A percentile compares a stretch with the other conserved stretches of the same genome.
Conservation (phyloP, 306 rosid species). For the Gastrolobium villosum region DNA sequence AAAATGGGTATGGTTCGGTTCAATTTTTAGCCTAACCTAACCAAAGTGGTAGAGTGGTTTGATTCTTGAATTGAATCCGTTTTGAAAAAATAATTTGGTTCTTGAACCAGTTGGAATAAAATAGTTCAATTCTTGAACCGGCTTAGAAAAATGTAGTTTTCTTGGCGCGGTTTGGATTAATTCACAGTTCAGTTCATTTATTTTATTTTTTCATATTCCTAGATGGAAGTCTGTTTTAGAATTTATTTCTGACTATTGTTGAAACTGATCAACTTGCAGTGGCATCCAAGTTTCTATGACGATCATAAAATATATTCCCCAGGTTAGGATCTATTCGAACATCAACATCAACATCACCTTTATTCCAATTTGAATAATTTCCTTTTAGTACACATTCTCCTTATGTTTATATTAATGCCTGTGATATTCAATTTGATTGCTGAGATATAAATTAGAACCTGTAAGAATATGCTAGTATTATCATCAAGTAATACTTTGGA, state of each 20-base stretch:
- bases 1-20: too few species aligned
- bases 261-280: conserved; percentile 64
- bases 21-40: too few species aligned
- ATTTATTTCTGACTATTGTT: conserved; percentile 42
- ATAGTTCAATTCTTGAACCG: too few species aligned
- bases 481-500: conserved; percentile 21
- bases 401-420: background rate
- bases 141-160: too few species aligned
- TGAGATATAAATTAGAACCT: background rate
- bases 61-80: too few species aligned
- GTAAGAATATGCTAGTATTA: conserved; percentile 21
- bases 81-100: too few species aligned
- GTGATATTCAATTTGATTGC: background rate
- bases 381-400: background rate
- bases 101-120: too few species aligned
- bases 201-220: too few species aligned
- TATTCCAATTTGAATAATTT: background rate
- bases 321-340: conserved; percentile 71
- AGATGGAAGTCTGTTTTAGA: background rate
- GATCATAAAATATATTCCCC: conserved; percentile 86
- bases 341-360: too few species aligned
- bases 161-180: too few species aligned
- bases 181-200: too few species aligned
- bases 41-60: too few species aligned
- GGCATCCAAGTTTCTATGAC: conserved; percentile 88